Percentiles rank a stretch among this genome's conserved stretches.
Evolutionary conservation across 208 protist species (phyloP).

Genomic region (Wallacemonas sp.): DNA sequence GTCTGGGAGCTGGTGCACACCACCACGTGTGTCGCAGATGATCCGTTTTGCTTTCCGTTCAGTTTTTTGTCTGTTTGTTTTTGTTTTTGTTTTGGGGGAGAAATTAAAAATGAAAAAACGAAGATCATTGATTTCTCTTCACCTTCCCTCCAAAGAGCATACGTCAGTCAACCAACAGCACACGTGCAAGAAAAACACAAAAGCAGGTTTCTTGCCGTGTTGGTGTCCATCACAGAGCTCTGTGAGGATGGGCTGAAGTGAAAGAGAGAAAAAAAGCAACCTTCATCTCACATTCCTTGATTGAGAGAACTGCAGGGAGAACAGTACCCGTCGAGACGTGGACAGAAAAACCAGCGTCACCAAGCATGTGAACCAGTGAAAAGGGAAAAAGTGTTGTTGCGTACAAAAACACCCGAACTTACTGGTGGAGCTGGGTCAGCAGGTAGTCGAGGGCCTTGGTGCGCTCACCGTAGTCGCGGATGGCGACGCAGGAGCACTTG

Average conservation of each 20-base stretch:
- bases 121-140: constrained; percentile 18
- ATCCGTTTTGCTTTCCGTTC: neutral
- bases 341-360: neutral
- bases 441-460: constrained; percentile 85
- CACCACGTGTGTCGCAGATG: neutral
- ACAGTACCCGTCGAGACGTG: neutral
- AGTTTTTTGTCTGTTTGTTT: constrained; percentile 4
- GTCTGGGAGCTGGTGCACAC: neutral
- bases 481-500: constrained; percentile 89
- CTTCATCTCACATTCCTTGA: constrained; percentile 8
- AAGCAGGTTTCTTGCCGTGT: too few species aligned
- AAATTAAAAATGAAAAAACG: constrained; percentile 17
- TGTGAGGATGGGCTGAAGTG: too few species aligned
- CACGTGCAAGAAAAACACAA: too few species aligned
- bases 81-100: constrained; percentile 15
- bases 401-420: too few species aligned
- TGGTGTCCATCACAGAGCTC: neutral
- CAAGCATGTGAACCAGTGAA: neutral
- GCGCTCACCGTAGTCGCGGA: constrained; percentile 88
- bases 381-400: too few species aligned
- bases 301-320: neutral
- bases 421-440: constrained; percentile 68
- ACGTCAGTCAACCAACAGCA: too few species aligned
- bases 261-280: neutral
- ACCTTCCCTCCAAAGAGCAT: neutral